Base-by-base conservation (phyloP, 768 basidiomycete species). In the Dendrothele bispora region DNA sequence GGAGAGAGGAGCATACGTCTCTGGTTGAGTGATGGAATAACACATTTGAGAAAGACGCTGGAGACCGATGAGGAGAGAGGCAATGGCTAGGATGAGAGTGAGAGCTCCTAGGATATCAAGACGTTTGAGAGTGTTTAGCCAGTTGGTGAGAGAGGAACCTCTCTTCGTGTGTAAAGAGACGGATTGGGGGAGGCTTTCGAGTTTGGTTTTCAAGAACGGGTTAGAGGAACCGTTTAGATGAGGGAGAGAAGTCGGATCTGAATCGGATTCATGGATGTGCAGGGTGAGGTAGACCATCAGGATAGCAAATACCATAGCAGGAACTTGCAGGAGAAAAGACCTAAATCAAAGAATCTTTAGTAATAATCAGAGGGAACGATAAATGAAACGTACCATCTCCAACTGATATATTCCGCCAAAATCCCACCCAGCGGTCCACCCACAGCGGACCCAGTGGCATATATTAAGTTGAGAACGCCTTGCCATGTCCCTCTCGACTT, bases 401-500 rank as follows among this genome's bases (percentile, higher is more conserved):
- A 87, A 5, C 84, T 83, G 35, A 85, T 77, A 8, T 65, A 78
- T 55, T 86, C 84, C 1, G 79, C 72, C 3, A 88, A 63, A 35
- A 79, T 71, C 5, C 84, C 84, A 10, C 84, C 84, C 0, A 84
- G 61, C 2, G 84, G 83, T 3, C 83, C 83, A 10, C 85, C 85
- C 0, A 70, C 66, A 1, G 78, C 74, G 20, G 79, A 78, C 8
- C 85, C 84, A 15, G 69, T 61, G 0, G 83, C 78, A 48, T 71
- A 85, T 3, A 84, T 71, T 25, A 85, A 74, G 57, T 84, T 86
- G 4, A 80, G 61, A 10, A 86, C 60, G 1, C 82, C 84, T 77
- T 86, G 84, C 77, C 82, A 84, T n/a, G 82, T 84, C 18, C 85
- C 85, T 43, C 85, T 70, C 20, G 72, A 72, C 2, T 83, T 72